A percentile compares a stretch with the other conserved stretches of the same genome.
phyloP scores from a whole-genome alignment of 306 rosid species.

The Mucuna pruriens region DNA sequence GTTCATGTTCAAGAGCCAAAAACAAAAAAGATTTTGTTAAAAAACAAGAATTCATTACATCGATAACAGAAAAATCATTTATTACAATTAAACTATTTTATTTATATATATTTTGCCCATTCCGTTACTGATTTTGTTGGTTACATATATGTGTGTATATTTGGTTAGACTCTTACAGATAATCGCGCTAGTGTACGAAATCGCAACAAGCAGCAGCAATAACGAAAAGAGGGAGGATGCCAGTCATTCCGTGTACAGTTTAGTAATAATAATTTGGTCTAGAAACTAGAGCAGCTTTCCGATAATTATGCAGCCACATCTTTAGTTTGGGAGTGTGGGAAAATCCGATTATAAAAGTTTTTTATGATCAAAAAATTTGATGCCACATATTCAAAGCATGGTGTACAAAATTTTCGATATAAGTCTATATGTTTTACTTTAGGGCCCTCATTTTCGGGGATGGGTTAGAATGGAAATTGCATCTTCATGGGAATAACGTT shows the following conservation, averaged over 20 bases:
- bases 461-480: conserved; percentile 7
- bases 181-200: conserved; percentile 72
- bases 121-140: background rate
- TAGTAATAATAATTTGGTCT: conserved; percentile 57
- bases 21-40: too few species aligned
- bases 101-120: background rate
- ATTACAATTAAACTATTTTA: too few species aligned
- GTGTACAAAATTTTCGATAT: conserved; percentile 41
- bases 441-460: conserved; percentile 5
- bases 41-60: too few species aligned
- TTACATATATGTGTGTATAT: background rate
- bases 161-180: conserved; percentile 73
- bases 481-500: conserved; percentile 30
- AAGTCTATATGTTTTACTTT: conserved; percentile 30
- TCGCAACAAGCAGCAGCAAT: conserved; percentile 58
- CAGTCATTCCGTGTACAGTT: conserved; percentile 49
- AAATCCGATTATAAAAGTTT: conserved; percentile 42
- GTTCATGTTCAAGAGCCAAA: background rate
- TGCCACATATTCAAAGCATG: conserved; percentile 37
- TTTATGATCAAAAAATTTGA: conserved; percentile 32
- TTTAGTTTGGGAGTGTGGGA: conserved; percentile 13
- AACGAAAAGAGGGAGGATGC: conserved; percentile 32
- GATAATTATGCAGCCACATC: conserved; percentile 18
- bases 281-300: conserved; percentile 38
- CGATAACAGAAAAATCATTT: too few species aligned